Base-by-base conservation (phyloP, 1,284 basidiomycete species). In the Cystobasidium slooffiae region DNA sequence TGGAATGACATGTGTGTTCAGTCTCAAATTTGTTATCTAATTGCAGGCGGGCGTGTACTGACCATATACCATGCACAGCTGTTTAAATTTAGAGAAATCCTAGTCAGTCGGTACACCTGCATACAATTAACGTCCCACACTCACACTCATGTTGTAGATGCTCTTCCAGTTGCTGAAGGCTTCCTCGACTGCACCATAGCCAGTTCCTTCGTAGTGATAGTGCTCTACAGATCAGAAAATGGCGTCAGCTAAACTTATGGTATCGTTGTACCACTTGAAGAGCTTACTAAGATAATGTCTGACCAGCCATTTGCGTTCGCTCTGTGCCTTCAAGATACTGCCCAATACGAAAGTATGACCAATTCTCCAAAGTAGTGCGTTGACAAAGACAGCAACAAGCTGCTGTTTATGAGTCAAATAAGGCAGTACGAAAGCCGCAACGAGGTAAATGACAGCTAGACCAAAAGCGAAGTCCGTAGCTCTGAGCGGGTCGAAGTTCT, bases 91-190 rank as follows among this genome's bases (percentile, higher is more conserved):
- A 53, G 22, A 18, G 22, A n/a, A 10, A 43, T 16, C 44, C 58
- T 53, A 61, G 49, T 53, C 7, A 14, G 22, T 12, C 46, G n/a
- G 14, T 20, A 46, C 6, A 20, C 16, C 10, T 39, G 31, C 64
- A 59, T 22, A 8, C 63, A 43, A 14, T 44, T 9, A 86, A 53
- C 77, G 82, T 97, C 97, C 8, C 91, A 95, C 93, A 81, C 90
- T 90, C 84, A 96, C 86, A 81, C 91, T 93, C 81, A 94, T 84
- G 82, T 98, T 98, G 83, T 96, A 98, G 47, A 92, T 86, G 6
- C 87, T 86, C 83, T 98, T 98, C 94, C 95, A 99, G 82, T 96
- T 96, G 44, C 86, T 86, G 80, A 98, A 99, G 0, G 95, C 93
- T 81, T 98, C 96, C 62, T 89, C 87, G 12, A 95, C 88, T 0